A percentile compares a stretch with the other conserved stretches of the same genome.
Conservation (phyloP, 257 asterid genomes). For the Cynanchum wilfordii region DNA sequence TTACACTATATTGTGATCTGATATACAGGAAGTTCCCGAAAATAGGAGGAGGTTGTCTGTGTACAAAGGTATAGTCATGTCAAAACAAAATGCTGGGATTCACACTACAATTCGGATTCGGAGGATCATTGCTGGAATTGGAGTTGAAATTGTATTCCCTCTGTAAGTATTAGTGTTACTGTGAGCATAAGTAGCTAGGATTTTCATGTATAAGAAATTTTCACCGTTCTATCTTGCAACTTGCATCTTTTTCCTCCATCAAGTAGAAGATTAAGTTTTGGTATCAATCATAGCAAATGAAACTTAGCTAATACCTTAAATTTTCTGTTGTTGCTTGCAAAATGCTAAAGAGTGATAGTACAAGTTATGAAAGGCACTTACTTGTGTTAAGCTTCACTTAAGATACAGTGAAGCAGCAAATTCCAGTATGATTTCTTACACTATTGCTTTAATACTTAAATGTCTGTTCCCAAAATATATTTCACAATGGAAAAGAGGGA, state of each 20-base stretch:
- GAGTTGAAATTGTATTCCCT: slow-evolving; percentile 96
- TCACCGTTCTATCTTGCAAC: background rate
- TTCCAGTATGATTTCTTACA: background rate
- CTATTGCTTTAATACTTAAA: background rate
- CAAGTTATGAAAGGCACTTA: background rate
- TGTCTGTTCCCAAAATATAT: background rate
- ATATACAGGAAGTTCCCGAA: slow-evolving; percentile 74
- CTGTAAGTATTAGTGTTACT: slow-evolving; percentile 46
- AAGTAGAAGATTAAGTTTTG: background rate
- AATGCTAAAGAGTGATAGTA: background rate
- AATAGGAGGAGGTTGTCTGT: slow-evolving; percentile 68
- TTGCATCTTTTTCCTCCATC: background rate
- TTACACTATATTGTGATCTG: slow-evolving; percentile 15
- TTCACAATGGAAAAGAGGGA: background rate
- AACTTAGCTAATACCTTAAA: background rate
- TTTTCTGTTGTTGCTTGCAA: background rate
- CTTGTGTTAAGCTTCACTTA: background rate
- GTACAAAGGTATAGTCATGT: slow-evolving; percentile 84
- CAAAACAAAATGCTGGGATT: slow-evolving; percentile 91
- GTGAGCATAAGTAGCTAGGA: background rate
- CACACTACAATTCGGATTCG: slow-evolving; percentile 91
- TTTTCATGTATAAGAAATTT: background rate
- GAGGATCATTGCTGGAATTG: slow-evolving; percentile 86
- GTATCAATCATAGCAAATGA: background rate
- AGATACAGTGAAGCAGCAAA: background rate